Evolutionary conservation across 2,329 filamentous ascomycete genomes (phyloP).

Genomic region (Phyllosticta paracitricarpa): DNA sequence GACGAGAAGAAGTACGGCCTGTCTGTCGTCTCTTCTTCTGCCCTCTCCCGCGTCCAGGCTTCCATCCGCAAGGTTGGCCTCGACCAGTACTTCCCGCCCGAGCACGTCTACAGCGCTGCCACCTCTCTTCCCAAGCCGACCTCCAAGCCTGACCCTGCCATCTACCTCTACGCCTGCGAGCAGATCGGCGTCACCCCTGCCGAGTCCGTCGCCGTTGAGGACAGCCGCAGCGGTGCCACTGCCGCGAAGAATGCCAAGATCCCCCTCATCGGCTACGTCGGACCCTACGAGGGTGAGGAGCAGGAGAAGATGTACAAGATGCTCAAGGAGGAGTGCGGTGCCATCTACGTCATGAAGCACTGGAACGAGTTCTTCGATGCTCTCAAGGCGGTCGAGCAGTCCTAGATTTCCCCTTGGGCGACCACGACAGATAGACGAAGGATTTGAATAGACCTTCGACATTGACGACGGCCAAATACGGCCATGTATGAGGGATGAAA

Average conservation of each 20-base stretch:
- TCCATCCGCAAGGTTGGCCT: conserved; percentile 71
- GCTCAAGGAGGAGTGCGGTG: conserved; percentile 39
- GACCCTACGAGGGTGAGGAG: conserved; percentile 57
- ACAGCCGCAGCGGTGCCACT: conserved; percentile 75
- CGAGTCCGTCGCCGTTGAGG: conserved; percentile 75
- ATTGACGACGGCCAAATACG: background rate
- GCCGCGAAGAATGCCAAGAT: conserved; percentile 71
- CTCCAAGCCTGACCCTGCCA: conserved; percentile 81
- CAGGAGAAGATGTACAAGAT: conserved; percentile 50
- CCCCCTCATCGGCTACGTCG: conserved; percentile 74
- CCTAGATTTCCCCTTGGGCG: background rate
- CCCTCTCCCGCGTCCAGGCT: conserved; percentile 66
- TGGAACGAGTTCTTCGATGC: conserved; percentile 42
- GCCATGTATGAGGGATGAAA: background rate
- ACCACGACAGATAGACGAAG: background rate
- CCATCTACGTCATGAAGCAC: conserved; percentile 40
- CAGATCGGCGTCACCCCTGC: conserved; percentile 59
- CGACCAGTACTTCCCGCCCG: conserved; percentile 66
- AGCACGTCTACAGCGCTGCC: conserved; percentile 72
- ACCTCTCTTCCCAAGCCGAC: conserved; percentile 70
- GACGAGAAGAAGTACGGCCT: conserved; percentile 57
- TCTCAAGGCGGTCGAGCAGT: conserved; percentile 38
- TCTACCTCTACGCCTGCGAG: conserved; percentile 72
- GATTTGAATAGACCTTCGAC: background rate
- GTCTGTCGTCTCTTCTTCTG: conserved; percentile 72